Evolutionary conservation across 345 rosid genomes (phyloP).

Genomic region (Laguncularia racemosa): DNA sequence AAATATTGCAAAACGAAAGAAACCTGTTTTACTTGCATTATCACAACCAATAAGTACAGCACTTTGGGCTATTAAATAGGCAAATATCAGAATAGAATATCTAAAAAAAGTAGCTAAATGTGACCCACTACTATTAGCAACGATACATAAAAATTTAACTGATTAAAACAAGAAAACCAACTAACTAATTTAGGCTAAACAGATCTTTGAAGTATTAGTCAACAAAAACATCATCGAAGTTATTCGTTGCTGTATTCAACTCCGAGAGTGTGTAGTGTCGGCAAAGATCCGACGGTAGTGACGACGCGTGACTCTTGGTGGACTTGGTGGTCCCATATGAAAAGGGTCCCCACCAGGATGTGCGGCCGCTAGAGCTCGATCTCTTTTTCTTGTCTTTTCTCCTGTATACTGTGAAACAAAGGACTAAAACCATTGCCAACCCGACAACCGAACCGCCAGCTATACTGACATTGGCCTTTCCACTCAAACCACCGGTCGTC

Average conservation of each 20-base stretch:
- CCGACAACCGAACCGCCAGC: background rate
- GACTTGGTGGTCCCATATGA: conserved; percentile 15
- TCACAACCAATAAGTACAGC: too few species aligned
- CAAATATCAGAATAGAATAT: too few species aligned
- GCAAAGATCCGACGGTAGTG: conserved; percentile 17
- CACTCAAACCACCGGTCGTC: background rate
- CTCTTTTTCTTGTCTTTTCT: background rate
- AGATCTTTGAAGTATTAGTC: too few species aligned
- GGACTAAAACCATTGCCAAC: background rate
- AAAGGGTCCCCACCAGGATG: background rate
- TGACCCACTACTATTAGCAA: too few species aligned
- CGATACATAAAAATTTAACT: too few species aligned
- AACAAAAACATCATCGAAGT: conserved; percentile 27
- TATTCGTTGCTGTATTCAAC: conserved; percentile 36
- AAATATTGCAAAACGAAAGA: too few species aligned
- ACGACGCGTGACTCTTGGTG: conserved; percentile 19
- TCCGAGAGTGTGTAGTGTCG: conserved; percentile 33
- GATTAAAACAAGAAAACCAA: too few species aligned
- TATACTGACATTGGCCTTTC: background rate
- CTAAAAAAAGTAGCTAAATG: too few species aligned
- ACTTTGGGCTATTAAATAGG: too few species aligned
- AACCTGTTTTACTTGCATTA: too few species aligned
- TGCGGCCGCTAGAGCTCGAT: background rate
- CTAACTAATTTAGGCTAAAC: too few species aligned
- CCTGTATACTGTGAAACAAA: background rate